Percentiles rank a stretch among this genome's conserved stretches.
Evolutionary conservation across 768 basidiomycete species (phyloP).

Genomic region (Pleurotus pulmonarius): DNA sequence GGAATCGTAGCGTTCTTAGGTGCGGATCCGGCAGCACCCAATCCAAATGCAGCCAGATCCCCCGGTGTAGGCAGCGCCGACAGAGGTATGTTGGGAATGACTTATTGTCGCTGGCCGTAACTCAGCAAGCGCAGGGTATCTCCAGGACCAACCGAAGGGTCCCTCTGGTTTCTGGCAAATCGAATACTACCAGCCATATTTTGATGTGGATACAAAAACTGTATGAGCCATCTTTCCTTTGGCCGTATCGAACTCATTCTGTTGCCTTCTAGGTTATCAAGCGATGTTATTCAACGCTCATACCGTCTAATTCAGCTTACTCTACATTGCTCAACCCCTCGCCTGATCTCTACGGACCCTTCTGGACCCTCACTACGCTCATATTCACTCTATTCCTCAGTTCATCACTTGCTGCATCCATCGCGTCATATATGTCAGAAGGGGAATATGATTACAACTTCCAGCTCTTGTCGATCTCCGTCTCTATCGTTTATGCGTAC

Average conservation of each 20-base stretch:
- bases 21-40: slow-evolving; percentile 29
- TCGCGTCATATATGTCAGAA: slow-evolving; percentile 76
- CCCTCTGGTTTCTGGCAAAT: slow-evolving; percentile 69
- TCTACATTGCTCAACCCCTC: slow-evolving; percentile 62
- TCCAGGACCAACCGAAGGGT: slow-evolving; percentile 49
- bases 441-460: slow-evolving; percentile 80
- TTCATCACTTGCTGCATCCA: slow-evolving; percentile 86
- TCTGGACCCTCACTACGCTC: slow-evolving; percentile 96
- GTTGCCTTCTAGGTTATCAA: slow-evolving; percentile 50
- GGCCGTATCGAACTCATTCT: background rate
- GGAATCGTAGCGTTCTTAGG: slow-evolving; percentile 52
- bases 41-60: slow-evolving; percentile 21
- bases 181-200: slow-evolving; percentile 85
- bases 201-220: slow-evolving; percentile 82
- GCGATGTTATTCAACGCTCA: slow-evolving; percentile 74
- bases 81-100: slow-evolving; percentile 32
- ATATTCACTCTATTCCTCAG: slow-evolving; percentile 92
- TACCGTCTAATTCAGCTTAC: slow-evolving; percentile 68
- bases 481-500: slow-evolving; percentile 84
- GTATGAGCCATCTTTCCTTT: slow-evolving; percentile 29
- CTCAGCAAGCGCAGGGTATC: slow-evolving; percentile 49
- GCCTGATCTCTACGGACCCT: slow-evolving; percentile 84
- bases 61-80: slow-evolving; percentile 48
- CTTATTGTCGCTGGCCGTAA: background rate
- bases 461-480: slow-evolving; percentile 75